Percentiles rank a stretch among this genome's conserved stretches.
Conservation (phyloP, 495 filamentous ascomycete species). For the Paragyromitra xinjiangensis region DNA sequence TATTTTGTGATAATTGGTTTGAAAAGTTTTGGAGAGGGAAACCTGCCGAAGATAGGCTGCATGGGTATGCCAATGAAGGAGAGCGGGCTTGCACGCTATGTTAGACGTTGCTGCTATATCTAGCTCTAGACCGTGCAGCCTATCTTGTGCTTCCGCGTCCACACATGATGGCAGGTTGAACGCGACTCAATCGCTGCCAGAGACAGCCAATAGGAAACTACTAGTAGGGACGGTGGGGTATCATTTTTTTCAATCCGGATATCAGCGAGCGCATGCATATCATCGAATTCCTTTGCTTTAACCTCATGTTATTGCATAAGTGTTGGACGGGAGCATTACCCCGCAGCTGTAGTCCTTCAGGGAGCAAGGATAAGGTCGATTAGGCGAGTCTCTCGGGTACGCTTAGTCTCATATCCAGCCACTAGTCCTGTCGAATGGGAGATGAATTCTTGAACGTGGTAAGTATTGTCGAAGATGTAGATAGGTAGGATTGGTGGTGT, state of each 20-base stretch:
- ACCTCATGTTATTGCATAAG: conserved; percentile 6
- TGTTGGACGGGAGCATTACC: conserved; percentile 22
- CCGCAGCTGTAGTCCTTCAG: conserved; percentile 36
- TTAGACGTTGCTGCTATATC: background rate
- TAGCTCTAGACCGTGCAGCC: background rate
- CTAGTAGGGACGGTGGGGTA: conserved; percentile 5
- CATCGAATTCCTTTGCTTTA: conserved; percentile 1
- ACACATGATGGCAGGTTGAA: background rate
- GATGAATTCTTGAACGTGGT: background rate
- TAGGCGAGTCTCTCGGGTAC: conserved; percentile 18
- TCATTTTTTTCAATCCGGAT: conserved; percentile 5
- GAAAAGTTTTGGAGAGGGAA: background rate
- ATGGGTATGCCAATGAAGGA: background rate
- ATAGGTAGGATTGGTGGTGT: background rate
- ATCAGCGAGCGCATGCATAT: conserved; percentile 8
- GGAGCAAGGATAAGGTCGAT: background rate
- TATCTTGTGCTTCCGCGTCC: background rate
- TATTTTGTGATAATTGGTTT: background rate
- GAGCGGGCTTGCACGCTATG: background rate
- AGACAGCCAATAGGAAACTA: conserved; percentile 17
- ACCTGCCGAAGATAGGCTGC: background rate
- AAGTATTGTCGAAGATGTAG: background rate
- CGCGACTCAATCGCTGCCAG: background rate
- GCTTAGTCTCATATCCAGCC: background rate
- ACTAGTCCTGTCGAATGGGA: background rate